A percentile compares a stretch with the other conserved stretches of the same genome.
These are phyloP conservation scores for Rostrohypoxylon terebratum DNA, from an alignment of 495 filamentous ascomycete genomes.

Conservation along the genomic window DNA sequence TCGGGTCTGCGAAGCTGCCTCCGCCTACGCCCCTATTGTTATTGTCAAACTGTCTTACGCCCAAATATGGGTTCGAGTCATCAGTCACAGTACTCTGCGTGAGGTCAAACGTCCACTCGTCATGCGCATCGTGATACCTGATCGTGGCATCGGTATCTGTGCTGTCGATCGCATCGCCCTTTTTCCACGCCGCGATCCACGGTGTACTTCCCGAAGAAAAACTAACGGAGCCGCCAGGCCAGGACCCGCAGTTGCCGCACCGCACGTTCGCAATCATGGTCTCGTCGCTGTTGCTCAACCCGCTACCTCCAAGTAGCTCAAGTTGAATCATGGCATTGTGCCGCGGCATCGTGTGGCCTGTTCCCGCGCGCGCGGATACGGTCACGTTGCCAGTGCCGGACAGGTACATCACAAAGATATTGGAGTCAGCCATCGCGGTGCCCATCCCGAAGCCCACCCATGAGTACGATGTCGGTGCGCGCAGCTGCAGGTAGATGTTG, in stretches of 20 bases:
- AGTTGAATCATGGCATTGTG: constrained; percentile 63
- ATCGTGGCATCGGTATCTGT: constrained; percentile 63
- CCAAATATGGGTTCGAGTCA: constrained; percentile 71
- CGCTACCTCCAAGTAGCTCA: constrained; percentile 71
- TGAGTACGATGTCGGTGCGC: constrained; percentile 66
- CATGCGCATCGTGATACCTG: constrained; percentile 67
- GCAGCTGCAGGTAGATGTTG: constrained; percentile 75
- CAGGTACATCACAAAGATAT: constrained; percentile 77
- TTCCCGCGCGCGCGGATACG: constrained; percentile 69
- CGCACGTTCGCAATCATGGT: constrained; percentile 73
- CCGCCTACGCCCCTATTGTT: constrained; percentile 40
- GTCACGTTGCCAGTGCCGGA: constrained; percentile 71
- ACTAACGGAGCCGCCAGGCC: constrained; percentile 68
- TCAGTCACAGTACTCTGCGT: constrained; percentile 63
- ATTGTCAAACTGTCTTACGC: constrained; percentile 32
- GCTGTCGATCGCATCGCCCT: constrained; percentile 68
- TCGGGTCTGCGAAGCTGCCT: constrained; percentile 32
- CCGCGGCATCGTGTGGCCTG: constrained; percentile 64
- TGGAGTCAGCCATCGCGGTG: constrained; percentile 68
- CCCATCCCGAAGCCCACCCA: constrained; percentile 79
- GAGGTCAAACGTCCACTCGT: constrained; percentile 68
- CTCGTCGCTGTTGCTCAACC: constrained; percentile 58
- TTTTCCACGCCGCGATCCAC: constrained; percentile 77
- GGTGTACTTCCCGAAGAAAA: constrained; percentile 59
- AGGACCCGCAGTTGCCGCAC: constrained; percentile 60